These are phyloP conservation scores for Aspergillus ostianus DNA, from an alignment of 495 filamentous ascomycete genomes.

Conservation along the genomic window DNA sequence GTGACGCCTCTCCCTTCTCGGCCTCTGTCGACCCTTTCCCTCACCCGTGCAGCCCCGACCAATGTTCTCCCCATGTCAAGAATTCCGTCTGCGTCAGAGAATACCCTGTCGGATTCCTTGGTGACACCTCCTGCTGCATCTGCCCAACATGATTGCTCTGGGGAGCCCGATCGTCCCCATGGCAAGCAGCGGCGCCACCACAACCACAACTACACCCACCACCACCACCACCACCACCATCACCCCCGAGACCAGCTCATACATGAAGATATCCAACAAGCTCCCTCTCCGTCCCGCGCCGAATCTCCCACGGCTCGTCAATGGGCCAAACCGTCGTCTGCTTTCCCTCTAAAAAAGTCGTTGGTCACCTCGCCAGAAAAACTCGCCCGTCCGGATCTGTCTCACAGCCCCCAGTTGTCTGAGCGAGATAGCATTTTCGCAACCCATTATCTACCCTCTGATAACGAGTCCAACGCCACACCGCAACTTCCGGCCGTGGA, in stretches of 20 bases:
- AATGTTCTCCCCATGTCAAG: conserved; percentile 60
- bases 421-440: conserved; percentile 66
- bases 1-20: conserved; percentile 19
- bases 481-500: conserved; percentile 47
- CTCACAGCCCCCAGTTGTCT: conserved; percentile 51
- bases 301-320: conserved; percentile 41
- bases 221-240: conserved; percentile 45
- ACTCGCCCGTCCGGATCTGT: conserved; percentile 25
- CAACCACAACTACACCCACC: too few relatives aligned
- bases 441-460: conserved; percentile 55
- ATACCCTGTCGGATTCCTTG: conserved; percentile 47
- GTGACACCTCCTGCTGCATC: conserved; percentile 47
- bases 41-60: conserved; percentile 41
- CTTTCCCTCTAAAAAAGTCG: conserved; percentile 39
- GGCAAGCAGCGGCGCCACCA: conserved; percentile 44
- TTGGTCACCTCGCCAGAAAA: conserved; percentile 30
- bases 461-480: conserved; percentile 43
- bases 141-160: conserved; percentile 48
- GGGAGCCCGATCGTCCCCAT: conserved; percentile 31
- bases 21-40: conserved; percentile 31
- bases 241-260: conserved; percentile 34
- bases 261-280: conserved; percentile 32
- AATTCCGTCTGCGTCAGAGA: conserved; percentile 46
- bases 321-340: conserved; percentile 33
- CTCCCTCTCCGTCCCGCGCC: conserved; percentile 39